Evolutionary conservation across 768 basidiomycete species (phyloP), one percentile per base, ranked within the genome.

Genomic region (Psilocybe azurescens): DNA sequence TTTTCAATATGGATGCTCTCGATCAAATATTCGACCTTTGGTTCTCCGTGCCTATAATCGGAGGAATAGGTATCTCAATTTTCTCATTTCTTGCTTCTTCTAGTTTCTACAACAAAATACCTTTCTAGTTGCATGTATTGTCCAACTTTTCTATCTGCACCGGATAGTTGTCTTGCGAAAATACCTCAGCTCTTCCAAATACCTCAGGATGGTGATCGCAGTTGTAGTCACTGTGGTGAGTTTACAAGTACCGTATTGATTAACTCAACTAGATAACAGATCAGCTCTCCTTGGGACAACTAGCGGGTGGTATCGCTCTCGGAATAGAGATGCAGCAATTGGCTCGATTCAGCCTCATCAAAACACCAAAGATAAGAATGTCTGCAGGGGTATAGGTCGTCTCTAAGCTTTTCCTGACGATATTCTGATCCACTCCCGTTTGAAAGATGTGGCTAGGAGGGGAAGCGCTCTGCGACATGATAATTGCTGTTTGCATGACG

Each of bases 401-500:
- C n/a, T 13, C 36, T 28, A n/a, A 0, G 39, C 5, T 14, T 14
- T 28, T 10, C 8, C 54, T 3, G 36, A 20, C 2, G 16, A 0
- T n/a, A 3, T 28, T 46, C 16, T 46, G 4, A 16, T 8, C 51
- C 13, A 50, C 48, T 29, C 16, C 13, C 24, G 3, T 0, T 10
- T 29, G 13, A 32, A 16, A 56, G 56, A 29, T 32, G 14, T 50
- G 46, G 20, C 24, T 58, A 16, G 47, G 20, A 2, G 56, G 56
- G 33, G 47, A 48, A 1, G 44, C 24, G 0, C 3, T 33, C 6
- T 33, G 46, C 13, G 56, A 58, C 18, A 50, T 50, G 6, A 33
- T 48, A 4, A 58, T 58, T 20, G 56, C 56, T 24, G 32, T 29
- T 48, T 58, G 30, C 32, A 58, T 58, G 56, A 58, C 47, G 3